phyloP scores from a whole-genome alignment of 352 stramenopile species.

The Phytophthora aleatoria region DNA sequence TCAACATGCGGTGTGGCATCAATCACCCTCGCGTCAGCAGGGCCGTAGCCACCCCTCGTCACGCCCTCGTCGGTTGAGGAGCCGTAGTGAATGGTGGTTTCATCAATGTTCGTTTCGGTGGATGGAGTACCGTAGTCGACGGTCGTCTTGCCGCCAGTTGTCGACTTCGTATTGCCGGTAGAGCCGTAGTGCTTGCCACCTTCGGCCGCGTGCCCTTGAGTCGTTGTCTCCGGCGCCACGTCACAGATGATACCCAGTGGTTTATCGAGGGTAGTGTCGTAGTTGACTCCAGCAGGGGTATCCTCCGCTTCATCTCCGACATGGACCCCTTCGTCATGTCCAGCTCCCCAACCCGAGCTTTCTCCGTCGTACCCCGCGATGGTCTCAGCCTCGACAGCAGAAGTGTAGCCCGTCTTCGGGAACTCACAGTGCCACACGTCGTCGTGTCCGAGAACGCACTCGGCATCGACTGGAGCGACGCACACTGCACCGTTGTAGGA shows the following conservation, averaged over 20 bases:
- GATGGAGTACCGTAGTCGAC: not conserved
- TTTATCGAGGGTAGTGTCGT: slow-evolving; percentile 1
- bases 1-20: not conserved
- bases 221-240: not conserved
- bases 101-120: not conserved
- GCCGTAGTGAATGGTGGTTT: not conserved
- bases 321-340: not conserved
- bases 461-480: slow-evolving; percentile 11
- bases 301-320: not conserved
- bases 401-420: slow-evolving; percentile 13
- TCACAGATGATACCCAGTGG: slow-evolving; percentile 8
- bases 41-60: not conserved
- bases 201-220: not conserved
- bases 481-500: slow-evolving; percentile 15
- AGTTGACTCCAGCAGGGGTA: not conserved
- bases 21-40: not conserved
- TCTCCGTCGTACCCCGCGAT: not conserved
- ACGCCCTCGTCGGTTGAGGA: not conserved
- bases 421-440: slow-evolving; percentile 9
- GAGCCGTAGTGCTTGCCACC: not conserved
- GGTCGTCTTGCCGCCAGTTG: not conserved
- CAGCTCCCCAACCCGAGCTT: not conserved
- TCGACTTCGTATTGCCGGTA: not conserved
- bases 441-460: slow-evolving; percentile 3
- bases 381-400: slow-evolving; percentile 6